Conservation (phyloP, 768 basidiomycete genomes). For the Serendipita vermifera region DNA sequence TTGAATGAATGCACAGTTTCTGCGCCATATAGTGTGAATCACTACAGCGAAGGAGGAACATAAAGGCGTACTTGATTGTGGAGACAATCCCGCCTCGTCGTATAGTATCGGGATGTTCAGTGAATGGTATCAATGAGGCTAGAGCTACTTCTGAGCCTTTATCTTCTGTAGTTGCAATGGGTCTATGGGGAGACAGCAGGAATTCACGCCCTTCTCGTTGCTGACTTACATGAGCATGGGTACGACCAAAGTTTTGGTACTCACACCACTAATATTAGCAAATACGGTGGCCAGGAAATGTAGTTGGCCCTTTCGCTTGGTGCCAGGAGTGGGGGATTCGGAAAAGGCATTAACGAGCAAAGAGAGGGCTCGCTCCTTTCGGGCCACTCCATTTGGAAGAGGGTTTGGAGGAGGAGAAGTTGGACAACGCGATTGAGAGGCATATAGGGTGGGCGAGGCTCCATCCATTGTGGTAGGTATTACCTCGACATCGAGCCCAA, state of each 20-base stretch:
- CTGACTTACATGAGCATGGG: not conserved
- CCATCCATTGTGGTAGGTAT: slow-evolving; percentile 46
- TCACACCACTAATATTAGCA: slow-evolving; percentile 74
- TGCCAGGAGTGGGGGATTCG: slow-evolving; percentile 44
- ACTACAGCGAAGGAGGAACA: not conserved
- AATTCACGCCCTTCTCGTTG: slow-evolving; percentile 68
- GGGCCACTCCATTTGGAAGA: slow-evolving; percentile 43
- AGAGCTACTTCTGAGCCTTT: slow-evolving; percentile 62
- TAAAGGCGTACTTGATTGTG: slow-evolving; percentile 58
- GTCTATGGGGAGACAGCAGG: slow-evolving; percentile 56
- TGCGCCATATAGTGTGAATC: slow-evolving; percentile 23
- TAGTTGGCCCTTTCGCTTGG: slow-evolving; percentile 51
- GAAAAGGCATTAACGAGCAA: slow-evolving; percentile 84
- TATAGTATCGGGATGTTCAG: slow-evolving; percentile 78
- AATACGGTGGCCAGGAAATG: slow-evolving; percentile 93
- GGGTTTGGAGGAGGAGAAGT: slow-evolving; percentile 64
- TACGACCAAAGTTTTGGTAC: slow-evolving; percentile 19
- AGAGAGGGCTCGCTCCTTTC: slow-evolving; percentile 53
- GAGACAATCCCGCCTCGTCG: slow-evolving; percentile 79
- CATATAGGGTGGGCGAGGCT: slow-evolving; percentile 45
- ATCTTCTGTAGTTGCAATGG: slow-evolving; percentile 32
- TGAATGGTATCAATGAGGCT: slow-evolving; percentile 70
- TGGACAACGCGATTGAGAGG: slow-evolving; percentile 67
- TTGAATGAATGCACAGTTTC: slow-evolving; percentile 67
- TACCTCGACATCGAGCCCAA: slow-evolving; percentile 35